Conservation (phyloP, 306 rosid species). For the Fragaria ananassa region DNA sequence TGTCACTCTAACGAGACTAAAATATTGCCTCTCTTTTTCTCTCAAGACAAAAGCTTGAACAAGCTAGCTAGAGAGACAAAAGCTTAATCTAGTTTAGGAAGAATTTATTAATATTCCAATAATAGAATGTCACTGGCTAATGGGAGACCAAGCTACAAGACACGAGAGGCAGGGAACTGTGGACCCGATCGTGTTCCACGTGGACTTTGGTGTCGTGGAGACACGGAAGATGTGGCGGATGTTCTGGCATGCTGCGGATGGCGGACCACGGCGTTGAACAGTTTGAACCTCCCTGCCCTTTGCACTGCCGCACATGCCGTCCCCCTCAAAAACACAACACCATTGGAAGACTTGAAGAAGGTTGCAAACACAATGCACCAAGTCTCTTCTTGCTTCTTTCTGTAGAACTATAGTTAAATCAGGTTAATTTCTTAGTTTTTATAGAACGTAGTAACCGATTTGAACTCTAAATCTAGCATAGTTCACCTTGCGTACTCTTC, state of each 20-base stretch:
- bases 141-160: background rate
- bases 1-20: too few species aligned
- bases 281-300: background rate
- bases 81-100: slow-evolving; percentile 15
- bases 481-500: too few species aligned
- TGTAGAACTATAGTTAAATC: too few species aligned
- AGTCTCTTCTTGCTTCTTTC: background rate
- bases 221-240: slow-evolving; percentile 47
- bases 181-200: slow-evolving; percentile 34
- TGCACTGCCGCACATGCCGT: background rate
- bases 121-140: slow-evolving; percentile 5
- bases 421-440: too few species aligned
- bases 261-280: slow-evolving; percentile 41
- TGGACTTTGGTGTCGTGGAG: slow-evolving; percentile 18
- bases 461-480: too few species aligned
- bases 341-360: too few species aligned
- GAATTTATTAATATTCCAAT: background rate
- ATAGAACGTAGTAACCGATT: too few species aligned
- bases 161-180: background rate
- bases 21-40: background rate
- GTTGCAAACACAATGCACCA: slow-evolving; percentile 7
- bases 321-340: background rate
- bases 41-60: background rate
- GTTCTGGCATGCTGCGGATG: slow-evolving; percentile 38
- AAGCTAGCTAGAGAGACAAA: too few species aligned